Percentiles rank a stretch among this genome's conserved stretches.
Evolutionary conservation across 2,329 filamentous ascomycete species (phyloP).

Genomic region (Coleophoma cylindrospora): DNA sequence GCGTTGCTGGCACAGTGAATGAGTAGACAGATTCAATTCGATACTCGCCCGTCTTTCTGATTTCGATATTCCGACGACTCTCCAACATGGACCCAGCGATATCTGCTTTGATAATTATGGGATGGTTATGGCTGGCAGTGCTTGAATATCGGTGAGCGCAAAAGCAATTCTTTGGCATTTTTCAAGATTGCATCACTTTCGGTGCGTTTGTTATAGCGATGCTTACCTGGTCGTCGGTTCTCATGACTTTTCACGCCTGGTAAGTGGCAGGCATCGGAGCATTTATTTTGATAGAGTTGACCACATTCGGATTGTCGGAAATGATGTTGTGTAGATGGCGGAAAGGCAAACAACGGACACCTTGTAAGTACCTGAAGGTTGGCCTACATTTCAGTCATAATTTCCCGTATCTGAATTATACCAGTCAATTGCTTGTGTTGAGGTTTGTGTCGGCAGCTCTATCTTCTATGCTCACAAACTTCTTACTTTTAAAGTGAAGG

Average conservation of each 20-base stretch:
- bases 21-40: constrained; percentile 3
- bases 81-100: not conserved
- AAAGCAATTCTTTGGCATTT: too few relatives aligned
- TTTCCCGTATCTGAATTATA: not conserved
- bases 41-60: too few relatives aligned
- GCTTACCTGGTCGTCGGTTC: too few relatives aligned
- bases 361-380: constrained; percentile 28
- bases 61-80: too few relatives aligned
- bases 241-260: not conserved
- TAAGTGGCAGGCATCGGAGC: constrained; percentile 12
- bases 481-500: too few relatives aligned
- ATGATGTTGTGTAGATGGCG: not conserved
- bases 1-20: constrained; percentile 19
- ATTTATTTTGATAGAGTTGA: constrained; percentile 6
- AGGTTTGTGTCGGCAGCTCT: too few relatives aligned
- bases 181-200: too few relatives aligned
- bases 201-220: too few relatives aligned
- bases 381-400: constrained; percentile 12
- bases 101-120: not conserved
- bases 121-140: not conserved
- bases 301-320: not conserved
- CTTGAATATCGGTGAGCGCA: too few relatives aligned
- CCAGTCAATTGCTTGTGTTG: not conserved
- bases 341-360: constrained; percentile 2
- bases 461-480: too few relatives aligned